Evolutionary conservation across 1,284 basidiomycete species (phyloP), one percentile per base, ranked within the genome.

Genomic region (Malassezia nana): DNA sequence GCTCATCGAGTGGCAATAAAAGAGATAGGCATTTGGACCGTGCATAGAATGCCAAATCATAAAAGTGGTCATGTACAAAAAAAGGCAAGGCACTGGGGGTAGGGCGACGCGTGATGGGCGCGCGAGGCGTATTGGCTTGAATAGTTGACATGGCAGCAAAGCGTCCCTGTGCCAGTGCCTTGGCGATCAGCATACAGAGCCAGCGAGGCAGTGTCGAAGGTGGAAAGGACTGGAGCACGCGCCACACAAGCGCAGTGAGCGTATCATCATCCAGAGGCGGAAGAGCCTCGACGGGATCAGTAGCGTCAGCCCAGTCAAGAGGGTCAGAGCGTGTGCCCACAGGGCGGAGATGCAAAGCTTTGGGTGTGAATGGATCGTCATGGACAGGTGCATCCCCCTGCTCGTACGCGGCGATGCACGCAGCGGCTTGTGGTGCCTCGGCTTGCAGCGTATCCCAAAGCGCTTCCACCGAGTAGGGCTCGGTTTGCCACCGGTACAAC

Each of bases 301-400:
- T 18, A 6, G 52, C 40, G 25, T 48, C 46, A 6, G n/a, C 52
- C 46, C 46, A 55, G 35, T 55, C 52, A 9, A 49, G 42, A 2
- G 52, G 52, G 20, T 55, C 52, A 25, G 33, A 35, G 2, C 52
- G 40, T 3, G 46, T 47, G 38, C 52, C 52, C 6, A 46, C 29
- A 2, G 39, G 46, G 10, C 52, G 52, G 26, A 15, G 15, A 15
- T 39, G 35, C 33, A 35, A 26, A 4, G 35, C n/a, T 13, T 33
- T 33, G 3, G 46, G 46, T 13, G 22, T 28, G 16, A 48, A 48
- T 6, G 38, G 25, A 10, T 38, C 35, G 28, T 39, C 46, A 2
- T 29, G n/a, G 20, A 16, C 15, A 15, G 22, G 18, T 22, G 22
- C 46, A 10, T 40, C 16, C 6, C 16, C 25, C 6, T n/a, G 30